Base-by-base conservation (phyloP, 257 asterid genomes). In the Rauvolfia tetraphylla region DNA sequence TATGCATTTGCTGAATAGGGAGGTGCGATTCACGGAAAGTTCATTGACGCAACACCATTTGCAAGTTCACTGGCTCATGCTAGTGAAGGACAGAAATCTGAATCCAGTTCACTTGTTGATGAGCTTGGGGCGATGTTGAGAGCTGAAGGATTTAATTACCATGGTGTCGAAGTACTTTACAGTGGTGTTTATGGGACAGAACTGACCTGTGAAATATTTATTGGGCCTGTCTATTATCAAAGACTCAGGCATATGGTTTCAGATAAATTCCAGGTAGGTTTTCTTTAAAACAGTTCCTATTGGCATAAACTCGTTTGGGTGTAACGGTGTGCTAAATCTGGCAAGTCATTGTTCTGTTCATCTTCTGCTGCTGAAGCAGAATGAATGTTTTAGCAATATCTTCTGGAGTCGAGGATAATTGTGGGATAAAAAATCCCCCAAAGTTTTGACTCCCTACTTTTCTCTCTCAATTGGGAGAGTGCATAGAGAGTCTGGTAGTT, bases 211-310 rank as follows among this genome's bases (percentile, higher is more conserved):
- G 97, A 90, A 80, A 91, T 95, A 82, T 95, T 93, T 82, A 90
- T 95, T 11, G 99, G 99, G 66, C 98, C 99, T 72, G 99, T 95
- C 34, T 95, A 95, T 82, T 95, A 95, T 82, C 99, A 95, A 80
- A 95, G 99, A 68, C 93, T 95, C 34, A 88, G 99, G 41, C 99
- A 95, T 86, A 95, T 95, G 99, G 99, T 95, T 72, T 93, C 97
- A 15, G 99, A 95, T 81, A 95, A 95, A 83, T 95, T 81, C 81
- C 99, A 95, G 97, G 99, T 95, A 75, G 20, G 72, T 58, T 58
- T 10, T 20, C 6, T 7, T 18, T 36, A 1, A 7, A 10, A 27
- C 25, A 58, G 36, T 58, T 58, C 5, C 18, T 58, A 14, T 12
- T 7, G 41, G 38, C 23, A 13, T 31, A 10, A 31, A 9, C 3